These are phyloP conservation scores for Starmerella apis DNA, from an alignment of 805 yeast genomes.

Conservation along the genomic window DNA sequence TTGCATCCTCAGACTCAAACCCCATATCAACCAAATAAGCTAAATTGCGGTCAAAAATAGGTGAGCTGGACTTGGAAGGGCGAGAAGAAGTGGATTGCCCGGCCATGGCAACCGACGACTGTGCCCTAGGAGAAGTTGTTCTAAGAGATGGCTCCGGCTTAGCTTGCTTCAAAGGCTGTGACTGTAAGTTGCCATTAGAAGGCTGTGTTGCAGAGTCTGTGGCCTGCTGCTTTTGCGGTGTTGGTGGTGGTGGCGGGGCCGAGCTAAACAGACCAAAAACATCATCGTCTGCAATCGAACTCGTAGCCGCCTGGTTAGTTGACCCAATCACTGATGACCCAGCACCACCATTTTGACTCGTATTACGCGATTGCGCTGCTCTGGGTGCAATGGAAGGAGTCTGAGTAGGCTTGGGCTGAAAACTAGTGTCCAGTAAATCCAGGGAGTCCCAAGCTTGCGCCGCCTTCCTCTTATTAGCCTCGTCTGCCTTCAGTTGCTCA, in stretches of 20 bases:
- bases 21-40: constrained; percentile 77
- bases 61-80: not conserved
- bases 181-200: not conserved
- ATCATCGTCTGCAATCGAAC: constrained; percentile 15
- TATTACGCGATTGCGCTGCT: not conserved
- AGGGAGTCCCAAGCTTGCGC: constrained; percentile 26
- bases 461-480: constrained; percentile 11
- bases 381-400: not conserved
- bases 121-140: not conserved
- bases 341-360: constrained; percentile 3
- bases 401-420: not conserved
- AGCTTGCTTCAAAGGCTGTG: not conserved
- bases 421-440: constrained; percentile 24
- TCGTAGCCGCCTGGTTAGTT: not conserved
- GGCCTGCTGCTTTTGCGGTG: not conserved
- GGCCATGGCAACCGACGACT: constrained; percentile 14
- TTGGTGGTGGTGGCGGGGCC: constrained; percentile 14
- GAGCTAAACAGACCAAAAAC: constrained; percentile 19
- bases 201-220: not conserved
- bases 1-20: constrained; percentile 51
- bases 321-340: not conserved
- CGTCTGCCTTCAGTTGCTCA: constrained; percentile 26
- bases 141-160: not conserved
- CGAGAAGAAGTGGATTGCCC: not conserved
- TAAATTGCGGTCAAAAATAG: constrained; percentile 32